Evolutionary conservation across 371 early-diverging fungal genomes (phyloP), one percentile per base, ranked within the genome.

Genomic region (Syncephalastrum racemosum): DNA sequence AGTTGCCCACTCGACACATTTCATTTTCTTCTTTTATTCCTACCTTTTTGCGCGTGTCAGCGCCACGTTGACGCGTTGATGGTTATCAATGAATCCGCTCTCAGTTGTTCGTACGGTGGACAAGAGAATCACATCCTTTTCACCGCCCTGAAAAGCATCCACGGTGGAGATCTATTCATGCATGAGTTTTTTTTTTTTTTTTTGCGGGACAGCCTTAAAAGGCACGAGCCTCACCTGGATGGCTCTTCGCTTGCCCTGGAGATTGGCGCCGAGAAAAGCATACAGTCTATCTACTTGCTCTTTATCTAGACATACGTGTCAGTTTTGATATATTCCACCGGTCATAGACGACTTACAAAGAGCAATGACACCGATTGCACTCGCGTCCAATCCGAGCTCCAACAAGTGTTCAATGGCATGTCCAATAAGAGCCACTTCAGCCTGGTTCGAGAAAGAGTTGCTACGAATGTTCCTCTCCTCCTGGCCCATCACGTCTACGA

Each of bases 101-200:
- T 66, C 73, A 7, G 64, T 67, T 8, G 88, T 87, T 19, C 92
- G 71, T 1, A 90, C 91, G 0, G 88, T 86, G 2, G 89, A 87
- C 20, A 94, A 59, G 16, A 94, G 66, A 57, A 94, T 91, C 20
- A 93, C 72, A 12, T 86, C 82, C 61, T 90, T 92, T 58, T 95
- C 95, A 14, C 90, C 90, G 13, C 95, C 94, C 72, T 92, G 90
- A 63, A 93, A 95, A 1, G 93, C 89, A 66, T 95, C 95, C 0
- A 93, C 92, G 0, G 94, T 94, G 6, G 90, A 88, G 8, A 86
- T 80, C 69, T 85, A 70, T 25, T 23, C 3, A 19, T 20, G 36
- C 18, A 42, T 23, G 14, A 41, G 42, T 0, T 20, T 5, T 40
- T 18, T 36, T n/a, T n/a, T n/a, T n/a, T n/a, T n/a, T n/a, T n/a